Percentiles rank a stretch among this genome's conserved stretches.
phyloP scores from a whole-genome alignment of 768 basidiomycete genomes.

The Boletellus emodensis region DNA sequence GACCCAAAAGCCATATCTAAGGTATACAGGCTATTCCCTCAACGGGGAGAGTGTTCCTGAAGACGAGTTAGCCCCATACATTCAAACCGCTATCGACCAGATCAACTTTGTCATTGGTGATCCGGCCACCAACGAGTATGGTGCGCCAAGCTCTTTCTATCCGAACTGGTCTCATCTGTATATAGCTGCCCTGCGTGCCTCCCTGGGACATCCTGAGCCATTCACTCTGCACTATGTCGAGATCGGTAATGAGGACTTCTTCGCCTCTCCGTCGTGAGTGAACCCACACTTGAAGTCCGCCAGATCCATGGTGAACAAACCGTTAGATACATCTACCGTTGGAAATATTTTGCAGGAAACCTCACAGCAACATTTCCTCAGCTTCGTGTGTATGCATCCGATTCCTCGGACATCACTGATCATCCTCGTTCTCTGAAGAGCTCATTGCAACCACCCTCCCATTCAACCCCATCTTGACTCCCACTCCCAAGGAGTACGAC shows the following conservation, averaged over 20 bases:
- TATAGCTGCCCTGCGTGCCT: slow-evolving; percentile 47
- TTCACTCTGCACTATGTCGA: slow-evolving; percentile 47
- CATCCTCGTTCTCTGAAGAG: slow-evolving; percentile 30
- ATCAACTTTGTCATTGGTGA: slow-evolving; percentile 61
- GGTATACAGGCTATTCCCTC: slow-evolving; percentile 42
- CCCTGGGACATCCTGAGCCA: slow-evolving; percentile 50
- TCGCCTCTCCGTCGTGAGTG: slow-evolving; percentile 33
- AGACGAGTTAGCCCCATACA: slow-evolving; percentile 42
- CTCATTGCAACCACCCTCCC: slow-evolving; percentile 52
- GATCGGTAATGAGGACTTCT: slow-evolving; percentile 55
- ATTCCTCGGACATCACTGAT: slow-evolving; percentile 10
- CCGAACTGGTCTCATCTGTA: neutral
- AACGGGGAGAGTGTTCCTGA: slow-evolving; percentile 42
- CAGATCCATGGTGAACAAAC: neutral
- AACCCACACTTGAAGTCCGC: neutral
- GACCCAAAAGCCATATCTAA: neutral
- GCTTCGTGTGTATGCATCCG: slow-evolving; percentile 34
- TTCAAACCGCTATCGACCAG: slow-evolving; percentile 55
- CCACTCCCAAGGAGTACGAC: slow-evolving; percentile 50
- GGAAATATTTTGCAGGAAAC: slow-evolving; percentile 44
- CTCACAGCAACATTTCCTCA: slow-evolving; percentile 47
- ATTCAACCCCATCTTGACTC: slow-evolving; percentile 42
- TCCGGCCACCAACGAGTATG: slow-evolving; percentile 36
- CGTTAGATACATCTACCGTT: slow-evolving; percentile 46
- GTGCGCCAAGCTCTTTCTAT: slow-evolving; percentile 16